Evolutionary conservation across 257 asterid species (phyloP).

Genomic region (Cynanchum wilfordii): DNA sequence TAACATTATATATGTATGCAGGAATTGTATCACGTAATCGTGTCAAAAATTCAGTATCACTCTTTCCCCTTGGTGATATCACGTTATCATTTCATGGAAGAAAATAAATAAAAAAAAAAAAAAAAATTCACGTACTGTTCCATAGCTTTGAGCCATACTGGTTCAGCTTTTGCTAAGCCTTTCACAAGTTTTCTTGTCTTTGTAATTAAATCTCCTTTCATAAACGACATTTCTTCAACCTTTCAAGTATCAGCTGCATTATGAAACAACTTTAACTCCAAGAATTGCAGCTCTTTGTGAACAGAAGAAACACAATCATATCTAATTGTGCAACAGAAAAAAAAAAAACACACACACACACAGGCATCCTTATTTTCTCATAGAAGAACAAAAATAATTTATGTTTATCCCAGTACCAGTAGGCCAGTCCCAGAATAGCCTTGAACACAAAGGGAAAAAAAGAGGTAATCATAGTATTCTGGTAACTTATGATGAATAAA

Average conservation of each 20-base stretch:
- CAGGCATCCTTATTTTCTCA: neutral
- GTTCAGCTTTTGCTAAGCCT: conserved; percentile 82
- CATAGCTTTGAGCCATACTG: conserved; percentile 96
- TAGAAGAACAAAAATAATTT: no score
- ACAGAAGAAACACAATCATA: neutral
- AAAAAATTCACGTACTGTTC: conserved; percentile 48
- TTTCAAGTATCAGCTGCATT: neutral
- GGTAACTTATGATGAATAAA: neutral
- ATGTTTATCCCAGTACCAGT: no score
- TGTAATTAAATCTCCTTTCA: conserved; percentile 72
- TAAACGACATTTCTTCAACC: conserved; percentile 52
- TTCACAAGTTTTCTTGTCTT: conserved; percentile 82
- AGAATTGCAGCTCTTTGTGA: neutral
- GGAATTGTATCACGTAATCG: neutral
- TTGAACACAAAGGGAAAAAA: neutral
- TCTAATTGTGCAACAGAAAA: neutral
- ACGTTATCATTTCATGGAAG: neutral
- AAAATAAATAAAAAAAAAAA: neutral
- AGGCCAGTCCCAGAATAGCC: neutral
- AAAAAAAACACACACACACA: no score
- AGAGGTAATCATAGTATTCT: neutral
- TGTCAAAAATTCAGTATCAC: neutral
- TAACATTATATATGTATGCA: neutral
- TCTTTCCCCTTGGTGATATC: neutral
- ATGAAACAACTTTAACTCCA: neutral